Base-by-base conservation (phyloP, 768 basidiomycete species). In the Suillus subaureus region DNA sequence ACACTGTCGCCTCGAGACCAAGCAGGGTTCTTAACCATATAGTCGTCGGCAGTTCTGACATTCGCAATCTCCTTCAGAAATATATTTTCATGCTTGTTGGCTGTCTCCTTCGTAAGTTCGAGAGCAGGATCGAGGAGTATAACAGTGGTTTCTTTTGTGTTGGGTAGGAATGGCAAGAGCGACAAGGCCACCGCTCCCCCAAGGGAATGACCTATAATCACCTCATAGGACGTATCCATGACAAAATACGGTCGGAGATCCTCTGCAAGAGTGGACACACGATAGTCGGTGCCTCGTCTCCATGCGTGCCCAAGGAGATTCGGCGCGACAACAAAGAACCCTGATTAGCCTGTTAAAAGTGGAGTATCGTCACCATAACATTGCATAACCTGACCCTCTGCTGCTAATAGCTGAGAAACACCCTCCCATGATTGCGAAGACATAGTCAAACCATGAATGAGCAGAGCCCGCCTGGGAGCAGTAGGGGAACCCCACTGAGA, bases 221-320 rank as follows among this genome's bases (percentile, higher is more conserved):
- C 54, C 0, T 51, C 49, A 23, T 51, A 51, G 15, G 49, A 28
- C 15, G 15, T 16, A 26, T 16, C 49, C 26, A 55, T 33, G 54
- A 55, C 54, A 31, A 54, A 54, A 33, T 55, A 55, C 31, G 54
- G 21, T 11, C 54, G 31, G 18, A 55, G 31, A 11, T 55, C 54
- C 31, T 33, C 54, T 33, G 54, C 54, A 55, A 55, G 54, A 31
- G 31, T 55, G 18, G 31, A 33, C 9, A 55, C 2, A 33, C 31
- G 31, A 55, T 28, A 55, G 54, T 55, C 54, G 31, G 9, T 55
- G 21, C 31, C 28, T 28, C 54, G 54, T 33, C 54, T 55, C 54
- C 31, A 55, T 33, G 54, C 54, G 12, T 55, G 54, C 31, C 54
- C 18, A 55, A 55, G 54, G 31, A 55, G 54, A 55, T 55, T 55